phyloP scores from a whole-genome alignment of 331 rosid genomes.

The Acacia pycnantha region DNA sequence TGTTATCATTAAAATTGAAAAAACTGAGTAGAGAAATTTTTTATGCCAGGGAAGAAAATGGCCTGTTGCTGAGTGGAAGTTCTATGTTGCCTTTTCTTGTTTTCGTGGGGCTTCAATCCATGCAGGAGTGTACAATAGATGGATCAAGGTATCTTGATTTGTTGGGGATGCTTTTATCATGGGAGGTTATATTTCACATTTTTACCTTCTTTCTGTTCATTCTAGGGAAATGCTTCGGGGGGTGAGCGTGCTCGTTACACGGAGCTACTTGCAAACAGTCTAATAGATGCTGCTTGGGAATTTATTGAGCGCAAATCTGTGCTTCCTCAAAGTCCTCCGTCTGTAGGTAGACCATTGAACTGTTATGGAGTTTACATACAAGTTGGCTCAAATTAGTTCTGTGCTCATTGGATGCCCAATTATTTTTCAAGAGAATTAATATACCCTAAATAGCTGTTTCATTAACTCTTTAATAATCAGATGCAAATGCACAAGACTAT shows the following conservation, averaged over 20 bases:
- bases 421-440: constrained; percentile 24
- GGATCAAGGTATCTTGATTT: constrained; percentile 66
- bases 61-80: constrained; percentile 91
- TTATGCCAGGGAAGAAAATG: constrained; percentile 77
- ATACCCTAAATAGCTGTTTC: constrained; percentile 28
- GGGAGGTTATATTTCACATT: constrained; percentile 22
- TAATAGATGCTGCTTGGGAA: constrained; percentile 69
- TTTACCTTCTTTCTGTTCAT: constrained; percentile 30
- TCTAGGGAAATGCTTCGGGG: constrained; percentile 93
- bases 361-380: constrained; percentile 19
- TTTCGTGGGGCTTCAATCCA: constrained; percentile 82
- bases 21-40: constrained; percentile 27
- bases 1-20: constrained; percentile 10
- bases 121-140: constrained; percentile 85
- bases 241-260: constrained; percentile 79
- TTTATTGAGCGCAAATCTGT: constrained; percentile 56
- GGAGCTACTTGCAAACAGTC: constrained; percentile 52
- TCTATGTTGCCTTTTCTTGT: constrained; percentile 77
- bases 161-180: constrained; percentile 10
- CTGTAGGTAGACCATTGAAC: constrained; percentile 44
- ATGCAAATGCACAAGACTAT: constrained; percentile 29
- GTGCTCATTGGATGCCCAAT: constrained; percentile 23
- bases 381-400: constrained; percentile 20
- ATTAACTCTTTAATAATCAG: constrained; percentile 36
- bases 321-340: constrained; percentile 83